A percentile compares a stretch with the other conserved stretches of the same genome.
Evolutionary conservation across 805 yeast genomes (phyloP).

Genomic region (Saturnispora saitoi): DNA sequence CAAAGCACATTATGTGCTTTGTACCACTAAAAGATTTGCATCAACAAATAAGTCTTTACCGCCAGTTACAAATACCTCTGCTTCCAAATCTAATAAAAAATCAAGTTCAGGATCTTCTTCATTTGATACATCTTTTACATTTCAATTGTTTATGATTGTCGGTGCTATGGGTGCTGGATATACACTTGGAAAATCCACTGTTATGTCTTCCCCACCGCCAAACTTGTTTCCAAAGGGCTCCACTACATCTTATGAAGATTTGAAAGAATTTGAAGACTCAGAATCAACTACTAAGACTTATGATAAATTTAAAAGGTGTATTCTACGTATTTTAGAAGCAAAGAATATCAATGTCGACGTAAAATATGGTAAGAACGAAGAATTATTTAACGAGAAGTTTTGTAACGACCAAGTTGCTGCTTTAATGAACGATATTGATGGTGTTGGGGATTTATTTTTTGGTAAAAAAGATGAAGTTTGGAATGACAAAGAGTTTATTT

Average conservation of each 20-base stretch:
- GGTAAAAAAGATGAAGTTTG: constrained; percentile 16
- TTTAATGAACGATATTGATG: constrained; percentile 16
- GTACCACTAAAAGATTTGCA: background rate
- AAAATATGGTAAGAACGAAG: constrained; percentile 14
- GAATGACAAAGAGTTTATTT: constrained; percentile 13
- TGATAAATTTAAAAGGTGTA: constrained; percentile 23
- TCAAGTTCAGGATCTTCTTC: constrained; percentile 7
- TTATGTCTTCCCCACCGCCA: constrained; percentile 22
- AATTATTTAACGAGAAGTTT: constrained; percentile 9
- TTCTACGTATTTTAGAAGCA: constrained; percentile 19
- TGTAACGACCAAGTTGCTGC: constrained; percentile 17
- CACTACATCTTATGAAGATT: constrained; percentile 16
- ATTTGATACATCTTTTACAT: constrained; percentile 20
- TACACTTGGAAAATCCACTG: constrained; percentile 22
- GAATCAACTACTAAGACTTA: constrained; percentile 7
- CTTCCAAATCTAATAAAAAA: background rate
- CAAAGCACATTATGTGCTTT: background rate
- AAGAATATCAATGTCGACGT: constrained; percentile 16
- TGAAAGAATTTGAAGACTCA: constrained; percentile 12
- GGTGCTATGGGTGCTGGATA: constrained; percentile 30
- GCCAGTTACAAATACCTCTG: background rate
- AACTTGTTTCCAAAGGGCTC: constrained; percentile 25
- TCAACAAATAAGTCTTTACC: background rate
- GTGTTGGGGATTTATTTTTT: constrained; percentile 18
- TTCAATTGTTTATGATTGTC: constrained; percentile 23